These are phyloP conservation scores for Biscogniauxia sp. DNA, from an alignment of 2,329 filamentous ascomycete genomes.

Conservation along the genomic window DNA sequence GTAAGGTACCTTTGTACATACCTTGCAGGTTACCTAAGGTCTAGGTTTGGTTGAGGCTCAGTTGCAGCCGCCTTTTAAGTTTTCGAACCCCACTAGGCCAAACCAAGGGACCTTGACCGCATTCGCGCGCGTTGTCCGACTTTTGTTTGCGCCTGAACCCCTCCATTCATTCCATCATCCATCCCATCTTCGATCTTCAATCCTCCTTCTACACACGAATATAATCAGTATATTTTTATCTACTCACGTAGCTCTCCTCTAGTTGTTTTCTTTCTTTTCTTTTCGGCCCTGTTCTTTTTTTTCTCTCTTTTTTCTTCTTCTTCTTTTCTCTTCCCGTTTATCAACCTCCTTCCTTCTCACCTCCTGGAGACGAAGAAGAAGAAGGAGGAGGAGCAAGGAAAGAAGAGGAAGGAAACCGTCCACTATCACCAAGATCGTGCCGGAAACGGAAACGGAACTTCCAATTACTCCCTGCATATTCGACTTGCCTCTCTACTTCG, in stretches of 20 bases:
- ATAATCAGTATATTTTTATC: background rate
- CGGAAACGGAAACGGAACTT: background rate
- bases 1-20: no score
- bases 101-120: background rate
- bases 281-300: background rate
- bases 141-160: conserved; percentile 15
- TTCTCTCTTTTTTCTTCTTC: background rate
- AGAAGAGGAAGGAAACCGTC: no score
- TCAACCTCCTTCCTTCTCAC: no score
- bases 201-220: background rate
- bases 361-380: no score
- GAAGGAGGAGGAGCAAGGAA: no score
- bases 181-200: background rate
- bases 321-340: no score
- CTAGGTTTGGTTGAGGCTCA: background rate
- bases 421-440: background rate
- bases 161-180: conserved; percentile 8
- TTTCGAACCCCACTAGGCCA: background rate
- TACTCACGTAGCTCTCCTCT: background rate
- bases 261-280: background rate
- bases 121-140: background rate
- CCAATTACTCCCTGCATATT: no score
- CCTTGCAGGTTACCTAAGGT: conserved; percentile 10
- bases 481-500: background rate
- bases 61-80: no score